Conservation (phyloP, 1,139 yeast species). For the Arxiozyma telluris region DNA sequence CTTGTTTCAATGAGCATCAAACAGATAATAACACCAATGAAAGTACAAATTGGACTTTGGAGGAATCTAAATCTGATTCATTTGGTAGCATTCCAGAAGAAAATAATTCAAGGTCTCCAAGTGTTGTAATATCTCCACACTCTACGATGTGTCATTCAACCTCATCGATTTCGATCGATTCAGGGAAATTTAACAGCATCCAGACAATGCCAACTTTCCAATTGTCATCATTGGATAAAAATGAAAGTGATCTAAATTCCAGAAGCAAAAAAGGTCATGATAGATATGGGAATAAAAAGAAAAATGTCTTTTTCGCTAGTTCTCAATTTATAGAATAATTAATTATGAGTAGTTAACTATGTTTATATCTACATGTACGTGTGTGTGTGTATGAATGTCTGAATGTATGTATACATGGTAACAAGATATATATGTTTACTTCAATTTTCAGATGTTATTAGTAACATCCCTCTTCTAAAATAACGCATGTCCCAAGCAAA, state of each 20-base stretch:
- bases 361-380: too few relatives aligned
- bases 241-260: not conserved
- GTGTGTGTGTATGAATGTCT: too few relatives aligned
- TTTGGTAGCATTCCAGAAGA: not conserved
- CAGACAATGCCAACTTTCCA: slow-evolving; percentile 1
- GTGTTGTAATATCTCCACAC: not conserved
- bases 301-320: not conserved
- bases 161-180: not conserved
- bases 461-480: too few relatives aligned
- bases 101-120: not conserved
- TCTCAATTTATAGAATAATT: not conserved
- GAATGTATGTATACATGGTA: too few relatives aligned
- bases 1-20: not conserved
- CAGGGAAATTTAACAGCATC: not conserved
- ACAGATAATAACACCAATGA: not conserved
- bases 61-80: not conserved
- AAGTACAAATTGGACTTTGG: not conserved
- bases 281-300: not conserved
- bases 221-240: slow-evolving; percentile 31
- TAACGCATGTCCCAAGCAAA: not conserved
- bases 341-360: too few relatives aligned
- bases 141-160: not conserved
- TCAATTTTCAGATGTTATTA: too few relatives aligned
- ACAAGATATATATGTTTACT: too few relatives aligned
- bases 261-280: not conserved